A percentile compares a stretch with the other conserved stretches of the same genome.
Evolutionary conservation across 2,329 filamentous ascomycete species (phyloP).

Genomic region (Penicillium sclerotigenum): DNA sequence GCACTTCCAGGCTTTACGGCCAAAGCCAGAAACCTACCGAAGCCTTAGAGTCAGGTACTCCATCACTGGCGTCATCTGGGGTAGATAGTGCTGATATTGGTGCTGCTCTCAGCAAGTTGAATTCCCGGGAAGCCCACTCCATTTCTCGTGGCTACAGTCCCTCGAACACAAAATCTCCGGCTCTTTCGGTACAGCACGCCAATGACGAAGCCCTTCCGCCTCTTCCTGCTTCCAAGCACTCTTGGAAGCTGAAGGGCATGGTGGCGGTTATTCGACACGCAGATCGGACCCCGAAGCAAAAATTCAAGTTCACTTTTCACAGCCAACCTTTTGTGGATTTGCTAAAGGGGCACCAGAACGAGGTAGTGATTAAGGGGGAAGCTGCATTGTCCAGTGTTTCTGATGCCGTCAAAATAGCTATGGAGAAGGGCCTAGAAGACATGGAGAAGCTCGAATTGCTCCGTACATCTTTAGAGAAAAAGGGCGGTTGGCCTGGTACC

Average conservation of each 20-base stretch:
- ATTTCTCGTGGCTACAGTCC: constrained; percentile 22
- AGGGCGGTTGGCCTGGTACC: constrained; percentile 89
- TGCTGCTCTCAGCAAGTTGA: constrained; percentile 14
- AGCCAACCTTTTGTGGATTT: constrained; percentile 93
- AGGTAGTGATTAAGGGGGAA: constrained; percentile 90
- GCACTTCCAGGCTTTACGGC: constrained; percentile 57
- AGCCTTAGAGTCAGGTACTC: constrained; percentile 32
- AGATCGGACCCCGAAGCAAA: constrained; percentile 96
- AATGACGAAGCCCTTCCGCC: constrained; percentile 43
- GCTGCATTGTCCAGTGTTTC: constrained; percentile 85
- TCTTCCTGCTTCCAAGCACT: constrained; percentile 74
- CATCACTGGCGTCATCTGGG: constrained; percentile 34
- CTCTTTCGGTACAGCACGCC: constrained; percentile 23
- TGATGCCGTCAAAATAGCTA: constrained; percentile 77
- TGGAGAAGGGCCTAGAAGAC: constrained; percentile 78
- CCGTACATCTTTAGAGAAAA: constrained; percentile 83
- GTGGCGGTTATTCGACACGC: constrained; percentile 95
- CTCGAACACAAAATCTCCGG: constrained; percentile 28
- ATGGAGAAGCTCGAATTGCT: constrained; percentile 78
- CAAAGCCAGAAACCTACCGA: constrained; percentile 43
- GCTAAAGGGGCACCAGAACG: constrained; percentile 91
- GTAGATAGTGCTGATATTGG: constrained; percentile 30
- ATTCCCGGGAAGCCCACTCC: constrained; percentile 23
- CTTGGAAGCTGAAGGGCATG: constrained; percentile 97
- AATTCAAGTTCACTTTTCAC: constrained; percentile 99